Evolutionary conservation across 2,329 filamentous ascomycete species (phyloP).

Genomic region (Periconia sp.): DNA sequence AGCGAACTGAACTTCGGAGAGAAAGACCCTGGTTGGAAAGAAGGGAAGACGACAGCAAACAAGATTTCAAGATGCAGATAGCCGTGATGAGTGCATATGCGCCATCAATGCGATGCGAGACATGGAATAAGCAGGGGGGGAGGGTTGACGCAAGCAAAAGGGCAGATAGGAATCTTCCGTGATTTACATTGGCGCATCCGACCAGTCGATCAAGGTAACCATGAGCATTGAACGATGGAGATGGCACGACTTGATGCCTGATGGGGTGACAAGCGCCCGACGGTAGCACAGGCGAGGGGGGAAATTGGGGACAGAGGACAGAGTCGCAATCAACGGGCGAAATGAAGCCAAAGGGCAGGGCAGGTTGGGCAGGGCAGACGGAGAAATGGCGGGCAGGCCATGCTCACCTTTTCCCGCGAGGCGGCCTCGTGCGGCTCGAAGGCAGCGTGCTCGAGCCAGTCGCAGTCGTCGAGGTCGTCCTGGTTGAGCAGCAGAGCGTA

Average conservation of each 20-base stretch:
- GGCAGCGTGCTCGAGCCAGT: conserved; percentile 62
- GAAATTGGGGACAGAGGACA: too few species aligned
- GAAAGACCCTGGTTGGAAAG: too few species aligned
- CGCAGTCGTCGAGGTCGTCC: conserved; percentile 68
- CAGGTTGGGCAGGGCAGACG: conserved; percentile 6
- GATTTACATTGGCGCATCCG: conserved; percentile 8
- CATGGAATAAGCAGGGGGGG: background rate
- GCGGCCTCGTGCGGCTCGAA: conserved; percentile 66
- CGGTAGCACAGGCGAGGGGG: conserved; percentile 1
- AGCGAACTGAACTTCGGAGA: too few species aligned
- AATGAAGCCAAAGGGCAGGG: background rate
- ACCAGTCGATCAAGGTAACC: conserved; percentile 4
- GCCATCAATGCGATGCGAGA: background rate
- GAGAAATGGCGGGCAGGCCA: conserved; percentile 5
- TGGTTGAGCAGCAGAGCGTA: conserved; percentile 75
- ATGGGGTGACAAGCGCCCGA: background rate
- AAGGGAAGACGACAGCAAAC: too few species aligned
- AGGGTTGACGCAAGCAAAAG: background rate
- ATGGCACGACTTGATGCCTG: background rate
- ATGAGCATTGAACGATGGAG: background rate
- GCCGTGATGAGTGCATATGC: too few species aligned
- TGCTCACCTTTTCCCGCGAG: conserved; percentile 66
- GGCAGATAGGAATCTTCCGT: background rate
- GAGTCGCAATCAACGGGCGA: too few species aligned
- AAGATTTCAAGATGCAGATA: too few species aligned